These are phyloP conservation scores for Saitozyma sp. DNA, from an alignment of 768 basidiomycete genomes.

Conservation along the genomic window DNA sequence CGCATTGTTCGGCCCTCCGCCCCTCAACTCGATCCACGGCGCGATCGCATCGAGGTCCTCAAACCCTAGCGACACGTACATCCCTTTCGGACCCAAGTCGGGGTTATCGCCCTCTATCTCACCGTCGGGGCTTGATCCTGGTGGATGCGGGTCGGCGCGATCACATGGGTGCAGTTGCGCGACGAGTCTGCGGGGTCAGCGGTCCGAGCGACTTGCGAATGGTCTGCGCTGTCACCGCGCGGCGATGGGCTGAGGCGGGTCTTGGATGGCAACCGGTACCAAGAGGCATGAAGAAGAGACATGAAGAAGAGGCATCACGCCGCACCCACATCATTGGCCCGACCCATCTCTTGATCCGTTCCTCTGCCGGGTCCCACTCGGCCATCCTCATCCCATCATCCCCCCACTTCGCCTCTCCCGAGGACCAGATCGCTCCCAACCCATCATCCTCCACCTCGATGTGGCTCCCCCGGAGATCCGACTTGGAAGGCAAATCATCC, in stretches of 20 bases:
- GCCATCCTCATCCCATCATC: constrained; percentile 23
- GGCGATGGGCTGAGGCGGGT: background rate
- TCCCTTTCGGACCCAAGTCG: constrained; percentile 44
- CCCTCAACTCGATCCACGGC: constrained; percentile 42
- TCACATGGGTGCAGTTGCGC: constrained; percentile 43
- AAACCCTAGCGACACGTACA: constrained; percentile 46
- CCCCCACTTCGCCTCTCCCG: constrained; percentile 15
- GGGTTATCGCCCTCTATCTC: constrained; percentile 33
- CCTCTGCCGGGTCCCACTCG: constrained; percentile 33
- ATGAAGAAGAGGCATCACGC: background rate
- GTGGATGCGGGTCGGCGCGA: constrained; percentile 24
- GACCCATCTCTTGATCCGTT: constrained; percentile 40
- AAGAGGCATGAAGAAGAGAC: too few species aligned
- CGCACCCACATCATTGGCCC: constrained; percentile 49
- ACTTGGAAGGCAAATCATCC: too few species aligned
- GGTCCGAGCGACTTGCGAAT: background rate
- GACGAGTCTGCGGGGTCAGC: constrained; percentile 26
- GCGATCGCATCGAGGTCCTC: constrained; percentile 42
- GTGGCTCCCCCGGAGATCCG: constrained; percentile 17
- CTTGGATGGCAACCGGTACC: background rate
- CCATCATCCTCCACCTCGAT: constrained; percentile 33
- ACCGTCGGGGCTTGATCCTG: constrained; percentile 12
- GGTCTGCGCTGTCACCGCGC: background rate
- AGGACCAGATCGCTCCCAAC: constrained; percentile 24
- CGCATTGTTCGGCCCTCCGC: constrained; percentile 31